phyloP scores from a whole-genome alignment of 1,139 yeast species.

The Pichia sp. region DNA sequence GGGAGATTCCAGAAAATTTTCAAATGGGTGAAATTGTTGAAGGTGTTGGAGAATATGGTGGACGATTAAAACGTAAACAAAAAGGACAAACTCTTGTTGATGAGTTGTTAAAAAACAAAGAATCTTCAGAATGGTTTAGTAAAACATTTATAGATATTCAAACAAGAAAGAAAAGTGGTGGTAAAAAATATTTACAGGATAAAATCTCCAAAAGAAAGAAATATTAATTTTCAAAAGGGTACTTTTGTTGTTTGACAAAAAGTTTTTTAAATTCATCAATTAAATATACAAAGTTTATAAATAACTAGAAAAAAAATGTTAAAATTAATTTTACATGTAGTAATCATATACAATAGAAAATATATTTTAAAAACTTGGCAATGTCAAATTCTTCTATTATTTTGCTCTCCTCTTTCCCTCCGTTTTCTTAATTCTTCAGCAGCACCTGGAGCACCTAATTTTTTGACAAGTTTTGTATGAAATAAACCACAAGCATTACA shows the following conservation, averaged over 20 bases:
- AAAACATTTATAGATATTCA: conserved; percentile 81
- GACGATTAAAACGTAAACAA: conserved; percentile 62
- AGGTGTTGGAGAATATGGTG: conserved; percentile 72
- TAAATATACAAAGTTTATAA: no score
- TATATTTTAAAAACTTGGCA: background rate
- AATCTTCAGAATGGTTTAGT: conserved; percentile 71
- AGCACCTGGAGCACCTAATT: conserved; percentile 40
- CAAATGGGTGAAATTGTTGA: conserved; percentile 86
- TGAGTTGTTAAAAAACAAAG: conserved; percentile 71
- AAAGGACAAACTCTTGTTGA: conserved; percentile 76
- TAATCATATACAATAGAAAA: background rate
- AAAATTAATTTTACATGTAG: background rate
- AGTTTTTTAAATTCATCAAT: no score
- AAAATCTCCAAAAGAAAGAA: conserved; percentile 56
- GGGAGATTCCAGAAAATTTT: conserved; percentile 75
- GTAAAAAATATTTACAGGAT: conserved; percentile 61
- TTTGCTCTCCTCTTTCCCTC: conserved; percentile 24
- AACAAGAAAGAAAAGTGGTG: conserved; percentile 66
- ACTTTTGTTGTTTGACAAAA: no score
- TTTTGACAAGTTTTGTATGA: conserved; percentile 62
- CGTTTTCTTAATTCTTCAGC: conserved; percentile 25
- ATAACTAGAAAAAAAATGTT: background rate
- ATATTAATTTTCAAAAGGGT: conserved; percentile 21
- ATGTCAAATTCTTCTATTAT: conserved; percentile 23
- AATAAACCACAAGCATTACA: conserved; percentile 82